Evolutionary conservation across 1,284 basidiomycete genomes (phyloP).

Genomic region (Anthracocystis walkeri): DNA sequence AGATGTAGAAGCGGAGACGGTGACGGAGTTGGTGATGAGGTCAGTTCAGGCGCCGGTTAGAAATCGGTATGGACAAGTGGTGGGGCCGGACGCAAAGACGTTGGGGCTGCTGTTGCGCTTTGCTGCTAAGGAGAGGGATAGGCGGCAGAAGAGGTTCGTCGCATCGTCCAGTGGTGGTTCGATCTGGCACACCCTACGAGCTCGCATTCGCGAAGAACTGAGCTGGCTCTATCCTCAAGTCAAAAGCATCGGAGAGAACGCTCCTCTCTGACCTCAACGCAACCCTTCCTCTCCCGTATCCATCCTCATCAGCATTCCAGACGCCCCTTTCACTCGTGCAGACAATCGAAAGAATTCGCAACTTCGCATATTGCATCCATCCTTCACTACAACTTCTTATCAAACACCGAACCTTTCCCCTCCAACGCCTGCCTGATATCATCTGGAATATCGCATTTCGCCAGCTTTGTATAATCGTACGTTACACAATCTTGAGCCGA

Average conservation of each 20-base stretch:
- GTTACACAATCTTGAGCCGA: slow-evolving; percentile 54
- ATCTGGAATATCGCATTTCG: slow-evolving; percentile 56
- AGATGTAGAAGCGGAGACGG: not conserved
- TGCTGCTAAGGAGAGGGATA: slow-evolving; percentile 43
- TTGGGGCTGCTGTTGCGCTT: slow-evolving; percentile 70
- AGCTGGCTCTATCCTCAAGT: slow-evolving; percentile 41
- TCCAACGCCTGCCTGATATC: slow-evolving; percentile 42
- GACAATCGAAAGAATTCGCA: not conserved
- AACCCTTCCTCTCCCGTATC: too few species aligned
- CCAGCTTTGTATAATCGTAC: slow-evolving; percentile 56
- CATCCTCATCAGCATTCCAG: not conserved
- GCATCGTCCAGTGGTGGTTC: slow-evolving; percentile 8
- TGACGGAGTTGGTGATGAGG: slow-evolving; percentile 11
- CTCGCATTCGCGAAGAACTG: slow-evolving; percentile 33
- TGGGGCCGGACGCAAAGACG: slow-evolving; percentile 65
- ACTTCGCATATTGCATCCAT: too few species aligned
- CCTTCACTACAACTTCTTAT: slow-evolving; percentile 38
- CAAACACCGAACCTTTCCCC: slow-evolving; percentile 22
- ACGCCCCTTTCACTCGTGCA: not conserved
- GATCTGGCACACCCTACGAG: slow-evolving; percentile 35
- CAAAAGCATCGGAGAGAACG: slow-evolving; percentile 21
- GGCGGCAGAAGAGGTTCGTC: slow-evolving; percentile 13
- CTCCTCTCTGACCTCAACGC: not conserved
- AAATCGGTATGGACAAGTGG: slow-evolving; percentile 21
- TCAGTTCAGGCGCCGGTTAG: slow-evolving; percentile 22